Evolutionary conservation across 768 basidiomycete genomes (phyloP).

Genomic region (Tremella yokohamensis): DNA sequence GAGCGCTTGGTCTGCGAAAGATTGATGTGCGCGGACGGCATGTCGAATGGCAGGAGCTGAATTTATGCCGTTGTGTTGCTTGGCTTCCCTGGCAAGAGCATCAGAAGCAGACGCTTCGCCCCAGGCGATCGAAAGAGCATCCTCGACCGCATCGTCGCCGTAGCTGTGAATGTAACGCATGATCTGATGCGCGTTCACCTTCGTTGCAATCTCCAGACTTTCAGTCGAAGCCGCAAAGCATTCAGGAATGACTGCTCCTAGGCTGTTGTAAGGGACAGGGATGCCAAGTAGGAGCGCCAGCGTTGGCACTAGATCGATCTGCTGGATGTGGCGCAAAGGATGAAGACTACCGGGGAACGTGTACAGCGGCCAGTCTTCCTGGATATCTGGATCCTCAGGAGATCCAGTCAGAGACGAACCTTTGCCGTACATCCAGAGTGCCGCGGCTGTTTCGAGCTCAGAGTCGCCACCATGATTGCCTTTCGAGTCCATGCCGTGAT

Average conservation of each 20-base stretch:
- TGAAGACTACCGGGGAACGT: conserved; percentile 43
- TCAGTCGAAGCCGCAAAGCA: conserved; percentile 57
- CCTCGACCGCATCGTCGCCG: conserved; percentile 68
- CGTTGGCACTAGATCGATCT: conserved; percentile 89
- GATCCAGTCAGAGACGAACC: conserved; percentile 53
- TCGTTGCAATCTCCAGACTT: conserved; percentile 60
- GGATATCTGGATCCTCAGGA: conserved; percentile 5
- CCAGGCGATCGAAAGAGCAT: conserved; percentile 57
- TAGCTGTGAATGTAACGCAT: conserved; percentile 73
- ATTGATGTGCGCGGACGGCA: conserved; percentile 44
- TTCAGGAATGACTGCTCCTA: conserved; percentile 87
- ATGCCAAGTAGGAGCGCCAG: conserved; percentile 84
- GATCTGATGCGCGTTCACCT: conserved; percentile 71
- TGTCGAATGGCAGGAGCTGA: conserved; percentile 4
- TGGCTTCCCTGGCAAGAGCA: conserved; percentile 8
- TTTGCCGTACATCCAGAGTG: conserved; percentile 90
- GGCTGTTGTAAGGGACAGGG: conserved; percentile 92
- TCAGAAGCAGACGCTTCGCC: conserved; percentile 31
- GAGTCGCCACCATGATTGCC: conserved; percentile 97
- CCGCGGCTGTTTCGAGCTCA: conserved; percentile 74
- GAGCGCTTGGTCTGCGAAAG: conserved; percentile 64
- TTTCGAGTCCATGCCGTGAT: conserved; percentile 93
- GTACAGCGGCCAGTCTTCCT: conserved; percentile 19
- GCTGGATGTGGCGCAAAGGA: conserved; percentile 66
- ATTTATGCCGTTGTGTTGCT: background rate